Conservation (phyloP, 345 rosid species). For the Clausena lansium region DNA sequence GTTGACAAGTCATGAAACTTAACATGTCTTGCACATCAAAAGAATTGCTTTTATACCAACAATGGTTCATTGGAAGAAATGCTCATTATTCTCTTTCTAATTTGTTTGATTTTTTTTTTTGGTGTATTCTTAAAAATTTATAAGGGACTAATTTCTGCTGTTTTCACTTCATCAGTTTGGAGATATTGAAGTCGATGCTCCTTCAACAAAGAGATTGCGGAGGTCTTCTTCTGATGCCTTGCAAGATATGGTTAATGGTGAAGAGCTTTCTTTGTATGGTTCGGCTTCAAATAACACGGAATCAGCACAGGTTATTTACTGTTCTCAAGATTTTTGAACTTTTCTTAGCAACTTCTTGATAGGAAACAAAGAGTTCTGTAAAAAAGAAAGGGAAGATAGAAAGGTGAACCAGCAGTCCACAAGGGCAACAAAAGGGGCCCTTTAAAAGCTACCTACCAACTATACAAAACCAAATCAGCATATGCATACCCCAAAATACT, state of each 20-base stretch:
- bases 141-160: neutral
- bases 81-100: neutral
- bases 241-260: constrained; percentile 84
- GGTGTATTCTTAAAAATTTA: neutral
- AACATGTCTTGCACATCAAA: neutral
- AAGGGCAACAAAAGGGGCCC: neutral
- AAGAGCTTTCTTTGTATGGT: constrained; percentile 89
- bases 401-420: neutral
- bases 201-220: constrained; percentile 75
- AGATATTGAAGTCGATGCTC: constrained; percentile 83
- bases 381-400: neutral
- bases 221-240: constrained; percentile 75
- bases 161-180: constrained; percentile 56
- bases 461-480: neutral
- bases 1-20: neutral
- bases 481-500: neutral
- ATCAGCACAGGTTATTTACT: constrained; percentile 70
- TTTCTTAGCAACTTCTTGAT: neutral
- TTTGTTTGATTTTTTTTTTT: constrained; percentile 3
- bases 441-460: neutral
- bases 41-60: neutral
- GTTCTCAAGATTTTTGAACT: neutral
- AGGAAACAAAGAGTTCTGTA: neutral
- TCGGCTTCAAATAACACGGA: constrained; percentile 72
- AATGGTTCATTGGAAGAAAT: neutral